Percentiles rank a stretch among this genome's conserved stretches.
These are phyloP conservation scores for Dothideomycetes sp. DNA, from an alignment of 2,329 filamentous ascomycete genomes.

Conservation along the genomic window DNA sequence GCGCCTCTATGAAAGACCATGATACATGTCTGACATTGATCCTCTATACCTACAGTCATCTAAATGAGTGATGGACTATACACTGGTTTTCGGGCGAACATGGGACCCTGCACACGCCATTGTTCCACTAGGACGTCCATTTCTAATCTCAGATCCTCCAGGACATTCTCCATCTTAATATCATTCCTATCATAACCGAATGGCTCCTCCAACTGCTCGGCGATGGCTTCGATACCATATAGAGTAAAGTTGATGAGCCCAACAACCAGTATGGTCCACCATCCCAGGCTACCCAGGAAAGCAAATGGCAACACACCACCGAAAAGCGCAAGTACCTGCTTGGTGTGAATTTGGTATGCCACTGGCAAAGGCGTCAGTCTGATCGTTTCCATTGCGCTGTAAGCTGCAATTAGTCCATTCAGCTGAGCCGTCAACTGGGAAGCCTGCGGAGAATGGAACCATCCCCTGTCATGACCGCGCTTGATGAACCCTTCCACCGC, in stretches of 20 bases:
- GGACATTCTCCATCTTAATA: conserved; percentile 57
- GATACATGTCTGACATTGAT: neutral
- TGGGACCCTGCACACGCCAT: conserved; percentile 7
- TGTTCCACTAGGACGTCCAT: conserved; percentile 9
- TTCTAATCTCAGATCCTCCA: conserved; percentile 42
- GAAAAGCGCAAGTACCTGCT: conserved; percentile 53
- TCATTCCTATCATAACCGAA: conserved; percentile 57
- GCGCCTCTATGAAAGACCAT: conserved; percentile 36
- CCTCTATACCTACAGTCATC: neutral
- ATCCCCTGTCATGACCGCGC: conserved; percentile 42
- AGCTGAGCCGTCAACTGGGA: conserved; percentile 47
- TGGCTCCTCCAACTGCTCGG: conserved; percentile 52
- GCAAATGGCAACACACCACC: conserved; percentile 51
- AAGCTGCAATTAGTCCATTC: conserved; percentile 45
- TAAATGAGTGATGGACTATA: too few species aligned
- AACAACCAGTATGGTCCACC: conserved; percentile 50
- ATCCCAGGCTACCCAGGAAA: conserved; percentile 51
- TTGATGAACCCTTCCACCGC: conserved; percentile 51
- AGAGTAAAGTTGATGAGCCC: conserved; percentile 52
- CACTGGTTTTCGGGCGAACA: conserved; percentile 8
- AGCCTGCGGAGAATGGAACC: conserved; percentile 50
- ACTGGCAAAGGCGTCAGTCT: conserved; percentile 53
- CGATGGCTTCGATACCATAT: conserved; percentile 54
- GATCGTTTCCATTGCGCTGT: conserved; percentile 55
- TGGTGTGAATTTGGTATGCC: conserved; percentile 54